Conservation (phyloP, 2,329 filamentous ascomycete genomes). For the Arthrocladium fulminans region DNA sequence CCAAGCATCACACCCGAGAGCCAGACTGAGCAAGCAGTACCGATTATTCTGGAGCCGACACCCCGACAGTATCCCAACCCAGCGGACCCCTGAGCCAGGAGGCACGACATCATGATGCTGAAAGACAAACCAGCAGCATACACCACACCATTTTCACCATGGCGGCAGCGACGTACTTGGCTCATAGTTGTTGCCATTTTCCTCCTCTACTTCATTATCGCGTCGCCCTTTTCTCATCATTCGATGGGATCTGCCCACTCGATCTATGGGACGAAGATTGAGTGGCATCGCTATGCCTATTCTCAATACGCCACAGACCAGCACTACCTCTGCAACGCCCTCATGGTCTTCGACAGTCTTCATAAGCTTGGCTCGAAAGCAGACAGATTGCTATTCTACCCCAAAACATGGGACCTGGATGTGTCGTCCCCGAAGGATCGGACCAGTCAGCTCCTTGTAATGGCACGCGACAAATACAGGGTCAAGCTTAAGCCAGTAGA, state of each 20-base stretch:
- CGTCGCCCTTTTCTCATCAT: neutral
- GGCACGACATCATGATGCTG: neutral
- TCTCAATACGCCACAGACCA: constrained; percentile 35
- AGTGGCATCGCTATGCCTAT: constrained; percentile 38
- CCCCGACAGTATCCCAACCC: neutral
- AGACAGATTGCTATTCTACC: constrained; percentile 35
- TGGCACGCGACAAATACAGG: constrained; percentile 43
- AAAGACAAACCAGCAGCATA: neutral
- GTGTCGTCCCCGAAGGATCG: constrained; percentile 17
- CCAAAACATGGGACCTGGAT: constrained; percentile 30
- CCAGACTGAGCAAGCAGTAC: neutral
- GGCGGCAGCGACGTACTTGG: neutral
- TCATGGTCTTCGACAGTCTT: constrained; percentile 36
- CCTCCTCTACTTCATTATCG: neutral
- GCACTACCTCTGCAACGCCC: constrained; percentile 34
- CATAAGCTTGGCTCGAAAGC: constrained; percentile 33
- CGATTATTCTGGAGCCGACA: neutral
- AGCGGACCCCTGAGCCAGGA: neutral
- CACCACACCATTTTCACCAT: neutral
- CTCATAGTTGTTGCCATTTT: neutral
- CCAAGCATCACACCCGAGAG: neutral
- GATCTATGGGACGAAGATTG: constrained; percentile 15
- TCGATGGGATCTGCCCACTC: neutral
- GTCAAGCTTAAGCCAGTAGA: constrained; percentile 42
- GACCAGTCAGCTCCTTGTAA: constrained; percentile 37